Conservation (phyloP, 139 green algal genomes). For the Micractinium conductrix region DNA sequence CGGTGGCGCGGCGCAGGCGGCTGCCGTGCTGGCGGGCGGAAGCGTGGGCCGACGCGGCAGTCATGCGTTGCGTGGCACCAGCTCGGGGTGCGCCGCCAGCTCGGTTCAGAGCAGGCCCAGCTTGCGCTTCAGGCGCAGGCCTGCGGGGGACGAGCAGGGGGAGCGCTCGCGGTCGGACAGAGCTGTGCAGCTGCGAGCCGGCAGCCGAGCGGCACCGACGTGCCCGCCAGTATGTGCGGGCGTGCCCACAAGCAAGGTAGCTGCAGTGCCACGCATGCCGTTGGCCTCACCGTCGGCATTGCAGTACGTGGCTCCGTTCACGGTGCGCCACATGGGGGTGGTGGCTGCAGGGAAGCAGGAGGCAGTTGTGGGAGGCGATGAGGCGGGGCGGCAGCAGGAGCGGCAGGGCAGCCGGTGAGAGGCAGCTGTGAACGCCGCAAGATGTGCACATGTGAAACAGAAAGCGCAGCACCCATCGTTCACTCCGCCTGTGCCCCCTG, state of each 20-base stretch:
- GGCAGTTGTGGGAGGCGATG: not conserved
- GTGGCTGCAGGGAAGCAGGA: not conserved
- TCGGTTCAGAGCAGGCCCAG: conserved; percentile 30
- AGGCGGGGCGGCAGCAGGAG: not conserved
- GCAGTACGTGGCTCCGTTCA: conserved; percentile 29
- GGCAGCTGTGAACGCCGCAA: no score
- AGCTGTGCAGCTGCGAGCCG: no score
- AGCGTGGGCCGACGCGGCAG: not conserved
- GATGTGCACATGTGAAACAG: no score
- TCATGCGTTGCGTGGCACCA: no score
- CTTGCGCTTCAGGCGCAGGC: conserved; percentile 24
- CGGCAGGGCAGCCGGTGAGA: not conserved
- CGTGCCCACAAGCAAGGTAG: no score
- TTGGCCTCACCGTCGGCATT: conserved; percentile 18
- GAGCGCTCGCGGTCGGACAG: not conserved
- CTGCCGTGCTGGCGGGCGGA: not conserved
- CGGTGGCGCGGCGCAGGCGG: no score
- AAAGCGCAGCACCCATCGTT: no score
- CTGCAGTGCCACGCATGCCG: no score
- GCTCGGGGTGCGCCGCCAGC: no score
- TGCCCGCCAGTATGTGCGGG: no score
- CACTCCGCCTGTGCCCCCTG: not conserved
- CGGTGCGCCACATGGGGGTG: conserved; percentile 24
- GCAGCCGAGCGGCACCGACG: no score
- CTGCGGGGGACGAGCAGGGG: not conserved